These are phyloP conservation scores for Candida schatavii DNA, from an alignment of 805 yeast genomes.

Conservation along the genomic window DNA sequence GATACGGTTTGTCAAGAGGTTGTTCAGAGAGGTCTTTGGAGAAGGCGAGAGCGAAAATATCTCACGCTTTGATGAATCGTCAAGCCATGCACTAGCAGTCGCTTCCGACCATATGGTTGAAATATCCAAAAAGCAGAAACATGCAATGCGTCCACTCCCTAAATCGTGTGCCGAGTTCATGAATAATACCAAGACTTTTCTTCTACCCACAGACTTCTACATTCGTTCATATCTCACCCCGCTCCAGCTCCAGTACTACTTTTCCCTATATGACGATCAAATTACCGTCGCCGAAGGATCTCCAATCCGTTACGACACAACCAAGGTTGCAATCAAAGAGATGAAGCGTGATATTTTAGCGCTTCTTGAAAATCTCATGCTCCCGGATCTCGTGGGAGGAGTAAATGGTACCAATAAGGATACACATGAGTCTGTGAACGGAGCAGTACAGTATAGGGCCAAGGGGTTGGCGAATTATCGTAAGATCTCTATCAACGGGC, in stretches of 20 bases:
- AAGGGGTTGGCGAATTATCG: conserved; percentile 12
- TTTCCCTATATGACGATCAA: conserved; percentile 13
- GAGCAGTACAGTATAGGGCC: conserved; percentile 10
- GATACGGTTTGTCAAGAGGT: conserved; percentile 22
- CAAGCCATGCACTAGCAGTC: not conserved
- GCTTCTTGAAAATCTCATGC: conserved; percentile 25
- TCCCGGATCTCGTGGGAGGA: conserved; percentile 27
- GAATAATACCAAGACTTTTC: conserved; percentile 22
- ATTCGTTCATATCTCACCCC: conserved; percentile 24
- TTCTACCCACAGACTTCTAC: conserved; percentile 34
- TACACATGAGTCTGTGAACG: conserved; percentile 9
- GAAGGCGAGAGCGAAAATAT: not conserved
- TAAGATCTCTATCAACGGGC: not conserved
- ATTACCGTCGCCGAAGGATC: not conserved
- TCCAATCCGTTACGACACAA: conserved; percentile 13
- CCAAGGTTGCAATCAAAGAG: conserved; percentile 32
- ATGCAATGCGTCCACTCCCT: conserved; percentile 12
- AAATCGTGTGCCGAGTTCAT: conserved; percentile 27
- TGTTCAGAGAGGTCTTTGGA: conserved; percentile 27
- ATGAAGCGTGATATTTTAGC: conserved; percentile 24
- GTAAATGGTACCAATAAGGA: conserved; percentile 22
- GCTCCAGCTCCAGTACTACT: conserved; percentile 26
- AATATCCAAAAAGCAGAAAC: conserved; percentile 3
- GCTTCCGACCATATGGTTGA: not conserved
- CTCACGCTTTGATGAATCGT: not conserved